A percentile compares a stretch with the other conserved stretches of the same genome.
phyloP scores from a whole-genome alignment of 2,329 filamentous ascomycete genomes.

The Fusarium sp. region DNA sequence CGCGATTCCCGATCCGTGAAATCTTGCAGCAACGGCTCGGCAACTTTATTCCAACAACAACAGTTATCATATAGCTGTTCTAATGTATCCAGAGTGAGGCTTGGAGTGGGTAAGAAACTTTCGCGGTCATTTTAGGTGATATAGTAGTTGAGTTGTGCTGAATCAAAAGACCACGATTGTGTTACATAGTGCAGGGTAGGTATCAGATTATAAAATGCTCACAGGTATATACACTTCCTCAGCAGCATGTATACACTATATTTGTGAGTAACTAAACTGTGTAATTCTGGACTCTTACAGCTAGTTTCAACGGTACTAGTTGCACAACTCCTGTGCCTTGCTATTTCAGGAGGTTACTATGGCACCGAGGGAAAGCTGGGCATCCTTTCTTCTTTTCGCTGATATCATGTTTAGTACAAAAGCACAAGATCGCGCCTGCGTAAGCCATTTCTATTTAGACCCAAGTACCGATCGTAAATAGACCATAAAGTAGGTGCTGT shows the following conservation, averaged over 20 bases:
- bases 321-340: background rate
- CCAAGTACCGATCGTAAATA: background rate
- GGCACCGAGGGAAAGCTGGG: background rate
- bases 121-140: background rate
- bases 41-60: constrained; percentile 34
- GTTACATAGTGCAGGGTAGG: background rate
- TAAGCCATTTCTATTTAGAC: no score
- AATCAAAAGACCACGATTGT: background rate
- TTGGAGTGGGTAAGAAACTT: background rate
- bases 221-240: background rate
- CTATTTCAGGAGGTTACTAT: background rate
- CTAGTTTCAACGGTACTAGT: background rate
- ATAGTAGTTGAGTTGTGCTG: background rate
- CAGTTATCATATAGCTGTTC: background rate
- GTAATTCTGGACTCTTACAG: background rate
- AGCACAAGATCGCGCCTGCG: background rate
- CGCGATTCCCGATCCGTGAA: constrained; percentile 33
- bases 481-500: background rate
- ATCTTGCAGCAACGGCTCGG: constrained; percentile 29
- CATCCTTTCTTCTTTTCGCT: background rate
- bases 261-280: background rate
- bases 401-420: background rate
- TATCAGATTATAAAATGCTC: background rate
- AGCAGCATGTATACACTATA: background rate
- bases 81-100: background rate